Base-by-base conservation (phyloP, 2,329 filamentous ascomycete species). In the Pseudocercospora fijiensis region DNA sequence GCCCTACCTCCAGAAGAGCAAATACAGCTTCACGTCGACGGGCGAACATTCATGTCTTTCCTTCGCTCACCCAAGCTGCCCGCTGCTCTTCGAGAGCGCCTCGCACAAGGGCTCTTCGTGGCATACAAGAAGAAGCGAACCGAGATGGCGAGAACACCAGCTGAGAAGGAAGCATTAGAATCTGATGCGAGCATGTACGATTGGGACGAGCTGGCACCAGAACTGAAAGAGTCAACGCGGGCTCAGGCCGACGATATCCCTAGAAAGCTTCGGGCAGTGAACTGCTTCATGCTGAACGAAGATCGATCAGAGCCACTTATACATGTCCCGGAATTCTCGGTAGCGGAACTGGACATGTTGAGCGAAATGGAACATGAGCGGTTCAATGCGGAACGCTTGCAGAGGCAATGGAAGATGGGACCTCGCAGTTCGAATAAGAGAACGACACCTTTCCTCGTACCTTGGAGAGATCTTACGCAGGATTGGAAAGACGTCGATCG, bases 231-330 rank as follows among this genome's bases (percentile, higher is more conserved):
- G 57, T 74, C 72, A 3, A 76, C 74, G 0, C 71, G 75, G 28
- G 61, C 72, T 5, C 75, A 76, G 62, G 75, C 75, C 11, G 75
- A 76, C 57, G 74, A 76, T 57, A 76, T 76, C 10, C 74, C 74
- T 5, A 67, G 73, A 24, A 76, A 76, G 58, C 71, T 76, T 26
- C 74, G 74, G 13, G 72, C 74, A 1, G 70, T 75, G 11, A 68
- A 67, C 27, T 76, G 74, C 61, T 76, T 76, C 70, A 75, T 76
- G 74, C 69, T 75, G 24, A 68, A 72, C 22, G 67, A 73, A 59
- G 70, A 73, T 33, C 70, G 74, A 30, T 56, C 52, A 3, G 69
- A 71, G 10, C 72, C 73, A 13, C 64, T 76, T 0, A 63, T 73
- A 16, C 70, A 68, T 30, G 70, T 76, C 4, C 70, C 69, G 2